Evolutionary conservation across 31 red algal genomes (phyloP), one percentile per base, ranked within the genome.

Genomic region (Bonnemaisonia californica): DNA sequence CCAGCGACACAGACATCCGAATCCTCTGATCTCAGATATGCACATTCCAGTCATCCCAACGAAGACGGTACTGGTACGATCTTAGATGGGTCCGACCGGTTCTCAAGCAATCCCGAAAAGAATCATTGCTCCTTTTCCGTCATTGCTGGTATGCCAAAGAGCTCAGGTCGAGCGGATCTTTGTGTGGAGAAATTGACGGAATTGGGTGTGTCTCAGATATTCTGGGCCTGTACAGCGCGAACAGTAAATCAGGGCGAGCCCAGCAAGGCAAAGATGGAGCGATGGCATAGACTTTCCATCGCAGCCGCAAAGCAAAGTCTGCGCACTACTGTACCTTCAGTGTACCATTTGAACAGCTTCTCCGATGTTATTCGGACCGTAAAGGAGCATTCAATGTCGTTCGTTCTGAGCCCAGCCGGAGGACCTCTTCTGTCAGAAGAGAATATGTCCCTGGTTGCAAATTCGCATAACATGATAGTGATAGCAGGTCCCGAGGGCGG

Each of bases 221-320:
- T 42, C 21, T 81, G 67, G 24, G 47, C 71, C 41, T 64, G 35
- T 7, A 77, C 78, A 16, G 65, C 41, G 0, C 60, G 90, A 22
- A 66, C 31, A 29, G 26, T 72, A 11, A 48, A 51, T 51, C 45
- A 58, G 9, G 37, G 36, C 2, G 73, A 19, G 18, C 65, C 77
- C 0, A 62, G 37, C 0, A 32, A 34, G 5, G 54, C 28, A 13
- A 76, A 68, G 27, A 11, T 76, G 19, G 66, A 86, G 36, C 74
- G 90, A 51, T 93, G 90, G 90, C 56, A 58, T 23, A 62, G 83
- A 3, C 13, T 93, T 36, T 75, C 82, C 21, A 51, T 93, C 4
- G 60, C 84, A 23, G 91, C 91, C n/a, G 31, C 84, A 35, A 93
- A 93, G 78, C 91, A 93, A 58, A 79, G 83, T 74, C 38, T 87